These are phyloP conservation scores for Eleusine indica DNA, from an alignment of 176 grass and related monocot species.

Conservation along the genomic window DNA sequence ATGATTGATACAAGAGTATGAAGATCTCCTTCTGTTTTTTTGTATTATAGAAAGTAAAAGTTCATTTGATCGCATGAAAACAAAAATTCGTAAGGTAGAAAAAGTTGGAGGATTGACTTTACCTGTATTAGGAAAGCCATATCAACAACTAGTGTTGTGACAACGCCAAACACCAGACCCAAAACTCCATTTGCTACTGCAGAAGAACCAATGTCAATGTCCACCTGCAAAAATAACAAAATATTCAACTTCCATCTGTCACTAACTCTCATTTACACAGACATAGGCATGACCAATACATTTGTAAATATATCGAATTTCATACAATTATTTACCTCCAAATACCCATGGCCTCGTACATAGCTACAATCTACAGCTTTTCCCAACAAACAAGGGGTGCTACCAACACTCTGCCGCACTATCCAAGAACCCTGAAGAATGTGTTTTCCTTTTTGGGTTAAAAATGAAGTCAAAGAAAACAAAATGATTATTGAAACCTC, in stretches of 20 bases:
- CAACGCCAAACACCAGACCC: constrained; percentile 81
- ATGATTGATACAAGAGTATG: too few species aligned
- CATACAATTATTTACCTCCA: constrained; percentile 72
- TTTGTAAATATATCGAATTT: neutral
- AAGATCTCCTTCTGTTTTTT: too few species aligned
- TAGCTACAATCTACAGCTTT: constrained; percentile 95
- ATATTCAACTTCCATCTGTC: neutral
- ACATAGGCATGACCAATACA: neutral
- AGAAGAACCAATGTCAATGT: constrained; percentile 95
- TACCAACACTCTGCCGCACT: constrained; percentile 93
- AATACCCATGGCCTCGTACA: constrained; percentile 60
- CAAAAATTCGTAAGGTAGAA: neutral
- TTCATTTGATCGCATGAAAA: neutral
- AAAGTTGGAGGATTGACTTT: neutral
- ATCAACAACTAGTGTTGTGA: constrained; percentile 83
- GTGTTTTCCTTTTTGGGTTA: neutral
- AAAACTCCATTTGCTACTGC: constrained; percentile 93
- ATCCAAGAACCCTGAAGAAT: constrained; percentile 88
- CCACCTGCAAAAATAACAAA: constrained; percentile 54
- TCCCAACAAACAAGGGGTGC: constrained; percentile 80
- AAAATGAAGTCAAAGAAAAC: neutral
- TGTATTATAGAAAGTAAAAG: too few species aligned
- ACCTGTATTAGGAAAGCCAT: constrained; percentile 98
- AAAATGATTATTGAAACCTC: neutral
- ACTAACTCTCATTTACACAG: neutral